These are phyloP conservation scores for Colletotrichum sp. DNA, from an alignment of 2,329 filamentous ascomycete genomes.

Conservation along the genomic window DNA sequence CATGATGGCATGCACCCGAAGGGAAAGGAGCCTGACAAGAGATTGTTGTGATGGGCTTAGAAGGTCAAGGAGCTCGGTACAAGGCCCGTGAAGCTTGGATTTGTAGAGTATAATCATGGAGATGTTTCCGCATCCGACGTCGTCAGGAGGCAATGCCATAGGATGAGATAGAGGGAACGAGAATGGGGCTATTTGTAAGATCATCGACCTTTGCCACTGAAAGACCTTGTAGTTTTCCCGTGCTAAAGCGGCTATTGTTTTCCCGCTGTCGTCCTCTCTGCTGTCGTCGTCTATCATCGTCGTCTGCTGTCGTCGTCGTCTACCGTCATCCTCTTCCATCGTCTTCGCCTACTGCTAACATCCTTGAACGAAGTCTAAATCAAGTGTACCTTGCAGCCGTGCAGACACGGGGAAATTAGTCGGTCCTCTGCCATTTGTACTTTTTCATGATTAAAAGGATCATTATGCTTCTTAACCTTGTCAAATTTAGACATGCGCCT, in stretches of 20 bases:
- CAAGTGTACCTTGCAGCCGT: not conserved
- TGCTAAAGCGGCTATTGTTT: not conserved
- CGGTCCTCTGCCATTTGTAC: not conserved
- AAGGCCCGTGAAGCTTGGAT: not conserved
- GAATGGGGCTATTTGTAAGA: not conserved
- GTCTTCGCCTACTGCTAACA: too few relatives aligned
- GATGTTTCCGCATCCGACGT: not conserved
- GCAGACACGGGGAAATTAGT: not conserved
- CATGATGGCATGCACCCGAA: not conserved
- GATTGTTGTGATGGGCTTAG: not conserved
- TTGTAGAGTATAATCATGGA: not conserved
- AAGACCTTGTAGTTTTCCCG: not conserved
- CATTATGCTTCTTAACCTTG: not conserved
- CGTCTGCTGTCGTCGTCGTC: too few relatives aligned
- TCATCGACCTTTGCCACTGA: not conserved
- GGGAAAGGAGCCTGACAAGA: not conserved
- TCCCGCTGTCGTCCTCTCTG: too few relatives aligned
- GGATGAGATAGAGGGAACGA: not conserved
- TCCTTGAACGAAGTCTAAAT: not conserved
- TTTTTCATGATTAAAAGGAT: not conserved
- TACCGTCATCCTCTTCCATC: not conserved
- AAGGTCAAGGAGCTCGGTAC: not conserved
- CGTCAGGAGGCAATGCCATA: not conserved
- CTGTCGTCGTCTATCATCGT: not conserved
- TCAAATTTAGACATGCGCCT: not conserved